Evolutionary conservation across 176 grass and related monocot genomes (phyloP).

Genomic region (Cocos nucifera): DNA sequence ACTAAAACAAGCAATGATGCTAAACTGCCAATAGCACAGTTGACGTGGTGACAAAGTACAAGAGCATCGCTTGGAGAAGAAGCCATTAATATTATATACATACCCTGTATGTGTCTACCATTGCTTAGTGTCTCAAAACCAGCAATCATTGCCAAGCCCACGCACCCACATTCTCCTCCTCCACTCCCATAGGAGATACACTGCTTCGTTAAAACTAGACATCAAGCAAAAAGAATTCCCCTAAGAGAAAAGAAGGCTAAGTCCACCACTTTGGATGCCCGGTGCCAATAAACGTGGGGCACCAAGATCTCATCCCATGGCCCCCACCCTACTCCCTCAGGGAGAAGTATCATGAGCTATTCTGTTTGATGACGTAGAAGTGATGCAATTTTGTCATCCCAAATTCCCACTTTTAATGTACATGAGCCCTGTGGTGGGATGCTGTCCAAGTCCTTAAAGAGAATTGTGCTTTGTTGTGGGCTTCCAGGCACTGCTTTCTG

Average conservation of each 20-base stretch:
- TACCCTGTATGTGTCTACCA: not conserved
- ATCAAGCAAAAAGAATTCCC: not conserved
- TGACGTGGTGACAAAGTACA: slow-evolving; percentile 4
- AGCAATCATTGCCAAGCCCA: slow-evolving; percentile 8
- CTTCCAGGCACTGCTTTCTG: too few species aligned
- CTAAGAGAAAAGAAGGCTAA: not conserved
- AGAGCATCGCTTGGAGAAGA: slow-evolving; percentile 2
- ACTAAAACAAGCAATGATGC: not conserved
- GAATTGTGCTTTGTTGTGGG: too few species aligned
- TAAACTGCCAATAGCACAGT: slow-evolving; percentile 1
- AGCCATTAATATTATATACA: not conserved
- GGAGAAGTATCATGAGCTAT: too few species aligned
- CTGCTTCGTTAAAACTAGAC: slow-evolving; percentile 7
- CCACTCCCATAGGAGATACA: not conserved
- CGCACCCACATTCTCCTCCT: too few species aligned
- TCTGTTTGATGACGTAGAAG: too few species aligned
- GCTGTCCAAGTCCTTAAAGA: too few species aligned
- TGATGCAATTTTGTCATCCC: too few species aligned
- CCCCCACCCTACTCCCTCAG: too few species aligned
- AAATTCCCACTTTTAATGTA: too few species aligned
- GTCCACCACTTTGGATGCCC: slow-evolving; percentile 7
- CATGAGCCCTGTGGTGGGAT: too few species aligned
- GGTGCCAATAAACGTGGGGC: not conserved
- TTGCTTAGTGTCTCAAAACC: not conserved
- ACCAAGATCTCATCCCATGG: too few species aligned